Evolutionary conservation across 352 stramenopile species (phyloP), one percentile per base, ranked within the genome.

Genomic region (Aphanomyces invadans): DNA sequence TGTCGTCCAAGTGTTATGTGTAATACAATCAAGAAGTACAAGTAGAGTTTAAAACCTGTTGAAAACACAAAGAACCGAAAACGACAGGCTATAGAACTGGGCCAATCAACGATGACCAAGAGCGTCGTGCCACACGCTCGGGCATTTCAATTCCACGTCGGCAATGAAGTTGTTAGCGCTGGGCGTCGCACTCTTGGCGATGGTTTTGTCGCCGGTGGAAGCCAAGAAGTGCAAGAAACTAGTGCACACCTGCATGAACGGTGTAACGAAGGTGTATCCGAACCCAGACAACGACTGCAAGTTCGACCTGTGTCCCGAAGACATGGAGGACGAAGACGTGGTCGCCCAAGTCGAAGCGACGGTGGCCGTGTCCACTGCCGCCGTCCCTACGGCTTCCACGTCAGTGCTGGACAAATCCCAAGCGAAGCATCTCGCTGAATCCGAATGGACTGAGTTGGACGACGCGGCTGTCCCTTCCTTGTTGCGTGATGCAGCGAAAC

Each of bases 201-300:
- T 17, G 15, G 12, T 26, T 15, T 57, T 26, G 19, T 21, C 46
- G 10, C 10, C 26, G 11, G 46, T 54, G n/a, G 49, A 57, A 4
- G 49, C 21, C 49, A 57, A 23, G 49, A 57, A 57, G 29, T 57
- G 49, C 29, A 57, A 57, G 49, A 57, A 57, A 26, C 25, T 38
- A 21, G 49, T 57, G 49, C 49, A 57, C 29, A 57, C 49, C 9
- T 57, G 49, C 49, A 29, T 33, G 21, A 57, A 63, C 42, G 55
- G 42, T 52, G 55, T 48, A 25, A 63, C 55, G 10, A 63, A 63
- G 42, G 55, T 63, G 19, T 63, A 63, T 32, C 55, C 36, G 23
- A 63, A 63, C 42, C 55, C 55, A n/a, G 28, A 63, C 17, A 48
- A 52, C 36, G 29, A 63, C 25, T 63, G 55, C 55, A 52, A 48